These are phyloP conservation scores for Cryptococcus sp. DNA, from an alignment of 1,284 basidiomycete genomes.

Conservation along the genomic window DNA sequence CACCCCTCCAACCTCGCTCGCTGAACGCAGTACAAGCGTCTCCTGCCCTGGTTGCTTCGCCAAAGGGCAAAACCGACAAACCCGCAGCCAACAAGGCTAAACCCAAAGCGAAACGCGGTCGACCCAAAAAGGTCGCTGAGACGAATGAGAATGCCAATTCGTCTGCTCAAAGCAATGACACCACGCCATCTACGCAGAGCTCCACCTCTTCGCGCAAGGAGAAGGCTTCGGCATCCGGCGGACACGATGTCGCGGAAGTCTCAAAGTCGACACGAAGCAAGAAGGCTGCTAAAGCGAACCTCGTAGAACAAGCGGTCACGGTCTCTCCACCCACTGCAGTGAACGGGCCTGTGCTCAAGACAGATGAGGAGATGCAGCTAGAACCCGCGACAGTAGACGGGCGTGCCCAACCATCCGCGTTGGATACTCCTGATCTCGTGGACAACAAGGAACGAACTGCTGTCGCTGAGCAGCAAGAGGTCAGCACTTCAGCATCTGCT, in stretches of 20 bases:
- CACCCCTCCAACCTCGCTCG: constrained; percentile 37
- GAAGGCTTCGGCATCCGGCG: background rate
- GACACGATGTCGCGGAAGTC: background rate
- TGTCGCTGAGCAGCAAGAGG: too few species aligned
- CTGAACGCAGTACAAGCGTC: constrained; percentile 23
- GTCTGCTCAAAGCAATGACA: constrained; percentile 6
- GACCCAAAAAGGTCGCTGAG: constrained; percentile 2
- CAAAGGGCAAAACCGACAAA: constrained; percentile 13
- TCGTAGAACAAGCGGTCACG: background rate
- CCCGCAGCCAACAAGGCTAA: constrained; percentile 8
- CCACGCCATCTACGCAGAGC: background rate
- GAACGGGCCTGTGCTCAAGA: constrained; percentile 9
- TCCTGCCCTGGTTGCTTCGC: constrained; percentile 1
- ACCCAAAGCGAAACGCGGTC: constrained; percentile 10
- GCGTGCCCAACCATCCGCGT: too few species aligned
- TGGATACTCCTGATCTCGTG: too few species aligned
- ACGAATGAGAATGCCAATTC: background rate
- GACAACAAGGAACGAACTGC: too few species aligned
- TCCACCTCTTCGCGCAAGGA: constrained; percentile 6
- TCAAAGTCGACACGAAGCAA: constrained; percentile 11
- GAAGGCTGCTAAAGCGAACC: constrained; percentile 9
- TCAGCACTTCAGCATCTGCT: too few species aligned
- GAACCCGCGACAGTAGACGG: too few species aligned
- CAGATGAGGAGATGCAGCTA: background rate
- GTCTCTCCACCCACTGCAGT: constrained; percentile 11